Evolutionary conservation across 371 early-diverging fungal genomes (phyloP).

Genomic region (Syncephalis fuscata): DNA sequence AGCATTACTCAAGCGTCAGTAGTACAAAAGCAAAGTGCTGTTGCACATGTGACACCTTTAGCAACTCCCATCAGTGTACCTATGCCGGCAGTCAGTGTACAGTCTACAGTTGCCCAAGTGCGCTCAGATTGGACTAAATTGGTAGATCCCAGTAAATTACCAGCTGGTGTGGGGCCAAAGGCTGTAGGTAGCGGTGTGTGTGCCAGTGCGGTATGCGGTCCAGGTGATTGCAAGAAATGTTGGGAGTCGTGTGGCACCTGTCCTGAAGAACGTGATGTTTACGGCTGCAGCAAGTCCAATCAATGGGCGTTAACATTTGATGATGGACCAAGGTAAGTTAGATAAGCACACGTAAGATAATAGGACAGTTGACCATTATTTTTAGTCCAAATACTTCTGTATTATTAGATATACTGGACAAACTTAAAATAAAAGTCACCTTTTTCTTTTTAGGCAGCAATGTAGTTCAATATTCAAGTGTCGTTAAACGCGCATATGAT

Average conservation of each 20-base stretch:
- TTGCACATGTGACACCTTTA: no score
- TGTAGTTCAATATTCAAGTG: conserved; percentile 10
- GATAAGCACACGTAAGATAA: no score
- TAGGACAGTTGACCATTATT: no score
- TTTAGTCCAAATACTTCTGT: conserved; percentile 13
- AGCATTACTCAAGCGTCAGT: no score
- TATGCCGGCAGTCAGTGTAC: no score
- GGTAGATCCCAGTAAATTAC: conserved; percentile 19
- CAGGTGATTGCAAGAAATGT: conserved; percentile 16
- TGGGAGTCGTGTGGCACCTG: conserved; percentile 21
- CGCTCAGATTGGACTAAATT: conserved; percentile 29
- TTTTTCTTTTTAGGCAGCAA: conserved; percentile 42
- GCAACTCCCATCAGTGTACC: no score
- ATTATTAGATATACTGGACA: conserved; percentile 24
- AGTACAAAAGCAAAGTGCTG: no score
- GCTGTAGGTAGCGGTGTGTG: conserved; percentile 20
- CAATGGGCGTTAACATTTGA: conserved; percentile 27
- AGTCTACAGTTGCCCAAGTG: conserved; percentile 18
- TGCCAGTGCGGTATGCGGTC: conserved; percentile 15
- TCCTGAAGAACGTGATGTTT: conserved; percentile 14
- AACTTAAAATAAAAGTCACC: conserved; percentile 32
- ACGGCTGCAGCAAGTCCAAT: conserved; percentile 12
- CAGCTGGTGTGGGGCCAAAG: not conserved
- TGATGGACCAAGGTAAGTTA: conserved; percentile 13
- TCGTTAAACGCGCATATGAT: conserved; percentile 17